Evolutionary conservation across 2,329 filamentous ascomycete species (phyloP), one percentile per base, ranked within the genome.

Genomic region (Colletotrichum endophyticum): DNA sequence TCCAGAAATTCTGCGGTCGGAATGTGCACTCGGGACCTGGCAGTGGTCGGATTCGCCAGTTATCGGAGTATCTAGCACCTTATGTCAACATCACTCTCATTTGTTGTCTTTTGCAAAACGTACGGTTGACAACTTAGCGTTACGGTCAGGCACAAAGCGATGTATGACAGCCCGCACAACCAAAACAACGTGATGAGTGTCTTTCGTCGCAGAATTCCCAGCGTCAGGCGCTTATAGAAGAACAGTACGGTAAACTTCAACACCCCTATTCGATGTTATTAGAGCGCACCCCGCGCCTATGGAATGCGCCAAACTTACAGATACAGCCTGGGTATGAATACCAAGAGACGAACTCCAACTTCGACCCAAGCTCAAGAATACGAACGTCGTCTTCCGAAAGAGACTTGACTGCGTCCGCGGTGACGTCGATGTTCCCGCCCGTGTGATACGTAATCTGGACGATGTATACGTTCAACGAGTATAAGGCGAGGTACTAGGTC

Each of bases 161-260:
- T 16, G 13, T 77, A 81, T 2, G 81, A 78, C 0, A 78, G 3
- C 3, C 77, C 79, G 22, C 75, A 80, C 22, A 81, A 39, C 75
- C 77, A 79, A 59, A 79, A 80, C 8, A 82, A 70, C 19, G 57
- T 61, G 0, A 53, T 34, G 12, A 81, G 69, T 1, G 78, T 80
- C 30, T 78, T 80, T 28, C 32, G 80, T 74, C 70, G 39, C 0
- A 78, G 16, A 2, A 76, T 39, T 6, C 76, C 73, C 2, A 80
- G 69, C 2, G 80, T 81, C 3, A 82, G 70, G 8, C 81, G 79
- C 22, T 78, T 78, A 36, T 82, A 82, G 66, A 82, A 82, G 74
- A 80, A 81, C 5, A 82, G 68, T 0, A 81, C 79, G 8, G 77
- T 78, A 53, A 82, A 81, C 72, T 82, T 82, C 8, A 82, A 30